Evolutionary conservation across 1,284 basidiomycete genomes (phyloP), one percentile per base, ranked within the genome.

Genomic region (Fomitopsis pinicola): DNA sequence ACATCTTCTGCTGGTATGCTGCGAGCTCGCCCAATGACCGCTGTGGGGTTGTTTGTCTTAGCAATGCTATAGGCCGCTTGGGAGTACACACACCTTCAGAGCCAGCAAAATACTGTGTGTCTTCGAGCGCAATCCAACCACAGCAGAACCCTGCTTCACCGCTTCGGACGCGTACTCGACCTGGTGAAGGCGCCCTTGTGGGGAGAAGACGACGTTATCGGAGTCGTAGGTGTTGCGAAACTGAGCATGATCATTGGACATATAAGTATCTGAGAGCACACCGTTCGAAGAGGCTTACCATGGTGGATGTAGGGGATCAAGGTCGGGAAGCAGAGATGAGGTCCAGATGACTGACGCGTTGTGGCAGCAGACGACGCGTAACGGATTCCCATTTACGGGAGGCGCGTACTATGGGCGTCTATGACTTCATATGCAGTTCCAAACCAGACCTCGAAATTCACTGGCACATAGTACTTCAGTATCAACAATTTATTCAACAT

Each of bases 161-260:
- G 97, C 97, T 78, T 99, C 97, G 61, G 98, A 87, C 4, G 97
- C 96, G 85, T 99, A 99, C 78, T 99, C 97, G 71, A 99, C 97
- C 77, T 99, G 95, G 75, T 94, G 91, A 62, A 94, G 80, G 67
- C 94, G 86, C 57, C 93, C 93, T 78, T 95, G 93, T 1, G 94
- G 93, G 2, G 92, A 94, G 81, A 98, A 98, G 68, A 96, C 94
- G 55, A 95, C 97, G 78, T 97, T 97, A 78, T 97, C 94, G 42
- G 93, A 95, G 77, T 97, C 94, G 78, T 97, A 97, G 5, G 94
- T 95, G 75, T 96, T 96, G 69, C 94, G 85, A 76, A 96, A 97
- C 94, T 96, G 71, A 19, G 6, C 17, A 63, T n/a, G 44, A 30
- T 15, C 5, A 14, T 14, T 33, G 5, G 8, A 2, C 30, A 33